Evolutionary conservation across 139 green algal genomes (phyloP), one percentile per base, ranked within the genome.

Genomic region (Gonium pectorale): DNA sequence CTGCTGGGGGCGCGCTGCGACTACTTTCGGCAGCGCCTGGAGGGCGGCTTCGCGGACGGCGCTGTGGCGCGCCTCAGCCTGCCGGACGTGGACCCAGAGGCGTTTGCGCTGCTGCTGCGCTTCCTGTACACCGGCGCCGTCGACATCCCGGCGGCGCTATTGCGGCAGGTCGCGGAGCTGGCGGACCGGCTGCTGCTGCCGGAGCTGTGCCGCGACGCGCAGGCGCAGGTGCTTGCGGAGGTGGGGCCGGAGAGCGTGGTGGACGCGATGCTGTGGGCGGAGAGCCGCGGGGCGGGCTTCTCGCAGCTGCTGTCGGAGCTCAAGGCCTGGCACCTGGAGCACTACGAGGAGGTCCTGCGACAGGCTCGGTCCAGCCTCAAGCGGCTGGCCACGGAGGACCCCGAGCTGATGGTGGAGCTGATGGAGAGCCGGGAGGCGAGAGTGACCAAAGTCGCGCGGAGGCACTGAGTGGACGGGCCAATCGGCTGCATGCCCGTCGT

Each of bases 11-110:
- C 73, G 1, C 73, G 73, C 37, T 69, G 37, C 26, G 54, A 54
- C 26, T 81, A 81, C 73, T 81, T 81, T 54, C 38, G 38, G 52
- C 73, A 62, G 37, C 72, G 51, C 11, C 72, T 80, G 72, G 72
- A 33, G 51, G 72, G 8, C 19, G 46, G 19, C 35, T 80, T 80
- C 29, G 35, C 22, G 51, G 72, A 80, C 26, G 72, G 35, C 41
- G 2, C 51, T 8, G 72, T 22, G 5, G 29, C 8, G 11, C n/a
- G n/a, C 29, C n/a, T 80, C 7, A 29, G 31, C 33, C 72, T 80
- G 35, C 72, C 51, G 43, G 72, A 80, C 52, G 52, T 52, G 1
- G 52, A 67, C 35, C 72, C 72, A 19, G 35, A 67, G 4, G 72
- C 52, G 7, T 51, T 80, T 8, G 72, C 6, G 33, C 22, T 67